Percentiles rank a stretch among this genome's conserved stretches.
These are phyloP conservation scores for Luvunga scandens DNA, from an alignment of 345 rosid genomes.

Conservation along the genomic window DNA sequence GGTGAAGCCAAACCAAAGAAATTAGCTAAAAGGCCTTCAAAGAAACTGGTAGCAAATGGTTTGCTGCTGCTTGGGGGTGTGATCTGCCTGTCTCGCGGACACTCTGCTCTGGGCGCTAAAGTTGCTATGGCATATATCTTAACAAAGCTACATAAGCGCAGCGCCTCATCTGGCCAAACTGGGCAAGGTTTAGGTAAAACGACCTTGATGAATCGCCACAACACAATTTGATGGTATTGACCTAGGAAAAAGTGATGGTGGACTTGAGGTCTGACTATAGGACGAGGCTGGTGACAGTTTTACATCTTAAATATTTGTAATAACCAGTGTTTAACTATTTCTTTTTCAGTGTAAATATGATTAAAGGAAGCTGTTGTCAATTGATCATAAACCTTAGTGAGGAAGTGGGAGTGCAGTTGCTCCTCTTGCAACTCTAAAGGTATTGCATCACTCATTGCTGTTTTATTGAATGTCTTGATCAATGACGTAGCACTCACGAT, in stretches of 20 bases:
- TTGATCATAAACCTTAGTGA: background rate
- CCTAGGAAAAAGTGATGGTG: background rate
- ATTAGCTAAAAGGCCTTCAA: constrained; percentile 56
- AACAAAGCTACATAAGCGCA: constrained; percentile 64
- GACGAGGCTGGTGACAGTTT: background rate
- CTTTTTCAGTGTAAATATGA: constrained; percentile 7
- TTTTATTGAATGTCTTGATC: no score
- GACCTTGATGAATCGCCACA: background rate
- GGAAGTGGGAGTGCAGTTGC: background rate
- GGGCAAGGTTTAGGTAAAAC: constrained; percentile 18
- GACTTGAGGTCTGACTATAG: background rate
- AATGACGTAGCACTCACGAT: no score
- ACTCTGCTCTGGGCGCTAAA: constrained; percentile 71
- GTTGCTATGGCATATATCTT: constrained; percentile 78
- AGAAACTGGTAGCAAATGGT: constrained; percentile 60
- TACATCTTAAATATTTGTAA: background rate
- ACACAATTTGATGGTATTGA: background rate
- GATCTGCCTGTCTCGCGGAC: constrained; percentile 72
- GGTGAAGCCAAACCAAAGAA: constrained; percentile 35
- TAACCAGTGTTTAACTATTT: background rate
- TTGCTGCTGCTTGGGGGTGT: constrained; percentile 71
- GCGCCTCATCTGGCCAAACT: constrained; percentile 39
- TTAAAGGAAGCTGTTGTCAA: background rate
- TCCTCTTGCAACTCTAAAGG: no score
- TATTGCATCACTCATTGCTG: no score